Evolutionary conservation across 306 rosid species (phyloP).

Genomic region (Prinsepia uniflora): DNA sequence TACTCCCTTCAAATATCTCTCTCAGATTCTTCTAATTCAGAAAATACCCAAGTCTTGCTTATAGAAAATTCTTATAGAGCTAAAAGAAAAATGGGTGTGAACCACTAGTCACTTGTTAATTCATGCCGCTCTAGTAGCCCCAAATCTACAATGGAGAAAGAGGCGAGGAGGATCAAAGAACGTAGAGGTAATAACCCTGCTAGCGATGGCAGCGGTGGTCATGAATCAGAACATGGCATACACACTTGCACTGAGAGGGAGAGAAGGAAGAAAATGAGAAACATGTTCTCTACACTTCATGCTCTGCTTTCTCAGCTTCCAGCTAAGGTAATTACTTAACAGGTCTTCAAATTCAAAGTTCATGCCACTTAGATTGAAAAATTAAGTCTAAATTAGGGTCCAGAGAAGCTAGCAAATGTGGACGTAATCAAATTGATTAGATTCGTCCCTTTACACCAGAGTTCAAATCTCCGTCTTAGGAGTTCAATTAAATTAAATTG

Average conservation of each 20-base stretch:
- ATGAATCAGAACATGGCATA: conserved; percentile 33
- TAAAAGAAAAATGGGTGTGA: no score
- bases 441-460: no score
- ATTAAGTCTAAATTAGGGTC: no score
- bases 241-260: conserved; percentile 70
- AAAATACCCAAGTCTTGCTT: background rate
- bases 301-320: conserved; percentile 65
- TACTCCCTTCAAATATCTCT: background rate
- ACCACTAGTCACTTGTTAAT: background rate
- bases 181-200: background rate
- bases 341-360: background rate
- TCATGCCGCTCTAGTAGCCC: background rate
- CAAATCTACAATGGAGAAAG: background rate
- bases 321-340: conserved; percentile 40
- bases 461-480: no score
- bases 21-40: background rate
- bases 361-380: no score
- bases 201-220: background rate
- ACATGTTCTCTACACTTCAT: conserved; percentile 58
- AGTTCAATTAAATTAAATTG: no score
- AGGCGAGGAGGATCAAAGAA: background rate
- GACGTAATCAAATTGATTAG: no score
- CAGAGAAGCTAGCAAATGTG: no score
- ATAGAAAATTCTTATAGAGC: background rate
- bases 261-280: conserved; percentile 70